phyloP scores from a whole-genome alignment of 345 rosid species.

The Eucalyptus leucophloia region DNA sequence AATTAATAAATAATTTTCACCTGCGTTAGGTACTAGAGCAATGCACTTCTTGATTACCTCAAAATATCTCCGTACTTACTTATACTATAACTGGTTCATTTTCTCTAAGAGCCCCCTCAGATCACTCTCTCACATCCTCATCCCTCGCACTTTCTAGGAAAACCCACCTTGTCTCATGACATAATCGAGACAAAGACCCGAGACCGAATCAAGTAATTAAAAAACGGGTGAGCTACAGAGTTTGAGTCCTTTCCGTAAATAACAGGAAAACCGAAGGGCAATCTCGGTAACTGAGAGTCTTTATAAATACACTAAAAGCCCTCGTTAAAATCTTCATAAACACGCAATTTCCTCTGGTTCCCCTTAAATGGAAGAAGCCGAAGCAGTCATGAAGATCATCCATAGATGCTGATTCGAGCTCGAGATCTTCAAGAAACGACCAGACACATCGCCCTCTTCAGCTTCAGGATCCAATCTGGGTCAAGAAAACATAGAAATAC shows the following conservation, averaged over 20 bases:
- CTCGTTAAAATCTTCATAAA: neutral
- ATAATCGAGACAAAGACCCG: neutral
- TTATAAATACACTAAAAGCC: neutral
- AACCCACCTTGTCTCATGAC: neutral
- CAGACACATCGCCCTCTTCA: neutral
- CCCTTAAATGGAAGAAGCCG: constrained; percentile 17
- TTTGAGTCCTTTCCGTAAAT: neutral
- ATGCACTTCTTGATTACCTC: neutral
- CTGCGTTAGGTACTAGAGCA: neutral
- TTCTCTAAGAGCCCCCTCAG: neutral
- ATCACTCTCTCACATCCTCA: neutral
- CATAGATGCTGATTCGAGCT: constrained; percentile 37
- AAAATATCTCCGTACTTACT: neutral
- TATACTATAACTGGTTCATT: neutral
- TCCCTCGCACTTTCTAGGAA: neutral
- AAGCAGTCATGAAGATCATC: constrained; percentile 17
- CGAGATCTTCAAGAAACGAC: constrained; percentile 20
- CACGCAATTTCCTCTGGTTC: neutral
- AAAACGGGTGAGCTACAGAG: neutral
- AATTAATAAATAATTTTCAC: neutral
- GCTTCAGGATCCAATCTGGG: neutral
- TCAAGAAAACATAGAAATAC: neutral
- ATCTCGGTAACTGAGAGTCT: neutral
- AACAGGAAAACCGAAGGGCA: neutral
- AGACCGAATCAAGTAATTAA: neutral